phyloP scores from a whole-genome alignment of 495 filamentous ascomycete genomes.

The Aspergillus homomorphus region DNA sequence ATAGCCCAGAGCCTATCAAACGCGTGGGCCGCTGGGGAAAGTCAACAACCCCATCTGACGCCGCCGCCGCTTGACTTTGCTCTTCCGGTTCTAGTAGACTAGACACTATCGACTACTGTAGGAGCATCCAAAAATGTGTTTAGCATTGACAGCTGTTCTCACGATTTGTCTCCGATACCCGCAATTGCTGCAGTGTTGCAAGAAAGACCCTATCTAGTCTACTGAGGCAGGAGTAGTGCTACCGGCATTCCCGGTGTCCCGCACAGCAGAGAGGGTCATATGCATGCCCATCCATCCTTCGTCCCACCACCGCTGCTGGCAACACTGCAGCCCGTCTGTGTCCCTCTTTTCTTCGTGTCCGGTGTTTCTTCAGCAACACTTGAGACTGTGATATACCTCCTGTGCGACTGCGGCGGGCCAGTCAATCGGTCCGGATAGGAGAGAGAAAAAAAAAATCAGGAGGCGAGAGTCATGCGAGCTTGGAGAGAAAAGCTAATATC shows the following conservation, averaged over 20 bases:
- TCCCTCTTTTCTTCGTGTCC: not conserved
- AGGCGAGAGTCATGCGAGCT: not conserved
- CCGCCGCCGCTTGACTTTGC: not conserved
- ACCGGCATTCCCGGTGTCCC: not conserved
- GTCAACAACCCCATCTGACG: not conserved
- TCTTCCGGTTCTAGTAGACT: not conserved
- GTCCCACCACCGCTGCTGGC: not conserved
- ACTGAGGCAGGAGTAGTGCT: not conserved
- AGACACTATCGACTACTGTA: not conserved
- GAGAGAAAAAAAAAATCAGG: not conserved
- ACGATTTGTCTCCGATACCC: not conserved
- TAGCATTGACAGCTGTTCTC: not conserved
- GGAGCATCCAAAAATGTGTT: not conserved
- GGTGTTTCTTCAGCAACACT: not conserved
- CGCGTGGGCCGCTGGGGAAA: slow-evolving; percentile 4
- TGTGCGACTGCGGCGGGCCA: not conserved
- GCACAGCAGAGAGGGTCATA: not conserved
- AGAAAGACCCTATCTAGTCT: not conserved
- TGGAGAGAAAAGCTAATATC: not conserved
- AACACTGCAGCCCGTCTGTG: not conserved
- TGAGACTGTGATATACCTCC: not conserved
- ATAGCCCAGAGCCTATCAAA: slow-evolving; percentile 21
- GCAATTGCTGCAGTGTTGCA: no score
- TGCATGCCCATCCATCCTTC: not conserved
- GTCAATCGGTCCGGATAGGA: not conserved